Conservation (phyloP, 164 flowering plant genomes). For the Tetrastigma voinierianum region DNA sequence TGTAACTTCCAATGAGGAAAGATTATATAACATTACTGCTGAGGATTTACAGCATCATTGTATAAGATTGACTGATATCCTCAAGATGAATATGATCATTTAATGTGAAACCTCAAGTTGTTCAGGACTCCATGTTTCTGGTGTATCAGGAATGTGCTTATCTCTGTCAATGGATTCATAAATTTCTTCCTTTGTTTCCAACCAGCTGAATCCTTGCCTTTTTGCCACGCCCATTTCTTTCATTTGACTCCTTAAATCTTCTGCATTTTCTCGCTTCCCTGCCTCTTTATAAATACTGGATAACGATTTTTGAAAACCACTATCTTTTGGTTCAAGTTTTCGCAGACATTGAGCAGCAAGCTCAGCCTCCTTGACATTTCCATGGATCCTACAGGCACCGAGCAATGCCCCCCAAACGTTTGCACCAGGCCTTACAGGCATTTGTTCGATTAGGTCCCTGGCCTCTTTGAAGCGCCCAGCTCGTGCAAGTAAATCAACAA, state of each 20-base stretch:
- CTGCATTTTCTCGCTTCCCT: slow-evolving; percentile 41
- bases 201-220: slow-evolving; percentile 39
- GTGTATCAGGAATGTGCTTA: too few species aligned
- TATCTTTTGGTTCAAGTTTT: slow-evolving; percentile 29
- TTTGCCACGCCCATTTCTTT: slow-evolving; percentile 39
- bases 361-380: slow-evolving; percentile 19
- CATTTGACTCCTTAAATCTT: slow-evolving; percentile 38
- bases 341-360: slow-evolving; percentile 36
- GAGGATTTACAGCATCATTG: too few species aligned
- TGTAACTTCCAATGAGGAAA: too few species aligned
- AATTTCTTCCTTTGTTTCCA: slow-evolving; percentile 16
- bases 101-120: too few species aligned
- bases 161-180: slow-evolving; percentile 6
- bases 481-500: slow-evolving; percentile 52
- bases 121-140: too few species aligned
- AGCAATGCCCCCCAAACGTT: slow-evolving; percentile 54
- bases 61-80: too few species aligned
- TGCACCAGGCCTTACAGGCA: slow-evolving; percentile 35
- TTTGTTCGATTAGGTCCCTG: slow-evolving; percentile 18
- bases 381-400: slow-evolving; percentile 38
- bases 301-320: slow-evolving; percentile 29
- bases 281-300: slow-evolving; percentile 41
- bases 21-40: too few species aligned
- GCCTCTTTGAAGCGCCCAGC: slow-evolving; percentile 37
- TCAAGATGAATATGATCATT: too few species aligned